Conservation (phyloP, 1,284 basidiomycete species). For the Sanghuangporus weigelae region DNA sequence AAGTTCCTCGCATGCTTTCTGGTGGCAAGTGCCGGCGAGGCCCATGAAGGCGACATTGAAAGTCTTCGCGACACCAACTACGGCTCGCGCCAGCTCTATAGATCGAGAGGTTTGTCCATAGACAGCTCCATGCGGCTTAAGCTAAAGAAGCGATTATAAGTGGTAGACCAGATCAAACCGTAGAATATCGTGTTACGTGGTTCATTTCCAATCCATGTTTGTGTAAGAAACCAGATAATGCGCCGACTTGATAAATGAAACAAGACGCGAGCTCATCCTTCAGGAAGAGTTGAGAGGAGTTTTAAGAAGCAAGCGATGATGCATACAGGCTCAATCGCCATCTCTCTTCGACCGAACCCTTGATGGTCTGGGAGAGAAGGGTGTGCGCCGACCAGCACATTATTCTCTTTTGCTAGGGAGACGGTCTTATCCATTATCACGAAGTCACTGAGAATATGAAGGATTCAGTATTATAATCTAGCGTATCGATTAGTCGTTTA, state of each 20-base stretch:
- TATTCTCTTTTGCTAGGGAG: slow-evolving; percentile 43
- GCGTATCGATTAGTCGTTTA: not conserved
- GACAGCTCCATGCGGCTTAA: slow-evolving; percentile 54
- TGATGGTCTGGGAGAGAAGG: slow-evolving; percentile 59
- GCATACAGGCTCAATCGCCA: slow-evolving; percentile 50
- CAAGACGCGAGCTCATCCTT: slow-evolving; percentile 53
- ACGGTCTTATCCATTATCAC: slow-evolving; percentile 59
- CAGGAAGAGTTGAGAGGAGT: not conserved
- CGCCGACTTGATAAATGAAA: slow-evolving; percentile 59
- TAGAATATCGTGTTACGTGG: slow-evolving; percentile 32
- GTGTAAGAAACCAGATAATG: slow-evolving; percentile 50
- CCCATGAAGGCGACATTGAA: slow-evolving; percentile 54
- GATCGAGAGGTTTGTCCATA: slow-evolving; percentile 52
- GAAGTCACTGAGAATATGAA: slow-evolving; percentile 40
- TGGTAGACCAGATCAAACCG: not conserved
- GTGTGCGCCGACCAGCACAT: slow-evolving; percentile 53
- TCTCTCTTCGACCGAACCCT: slow-evolving; percentile 59
- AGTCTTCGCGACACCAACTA: slow-evolving; percentile 43
- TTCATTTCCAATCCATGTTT: slow-evolving; percentile 43
- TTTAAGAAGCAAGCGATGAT: not conserved
- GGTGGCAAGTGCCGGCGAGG: slow-evolving; percentile 54
- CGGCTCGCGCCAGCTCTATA: slow-evolving; percentile 45
- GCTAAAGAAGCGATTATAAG: slow-evolving; percentile 20
- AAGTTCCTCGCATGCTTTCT: slow-evolving; percentile 44
- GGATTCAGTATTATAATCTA: not conserved